Conservation (phyloP, 768 basidiomycete species). For the Suillus tomentosus region DNA sequence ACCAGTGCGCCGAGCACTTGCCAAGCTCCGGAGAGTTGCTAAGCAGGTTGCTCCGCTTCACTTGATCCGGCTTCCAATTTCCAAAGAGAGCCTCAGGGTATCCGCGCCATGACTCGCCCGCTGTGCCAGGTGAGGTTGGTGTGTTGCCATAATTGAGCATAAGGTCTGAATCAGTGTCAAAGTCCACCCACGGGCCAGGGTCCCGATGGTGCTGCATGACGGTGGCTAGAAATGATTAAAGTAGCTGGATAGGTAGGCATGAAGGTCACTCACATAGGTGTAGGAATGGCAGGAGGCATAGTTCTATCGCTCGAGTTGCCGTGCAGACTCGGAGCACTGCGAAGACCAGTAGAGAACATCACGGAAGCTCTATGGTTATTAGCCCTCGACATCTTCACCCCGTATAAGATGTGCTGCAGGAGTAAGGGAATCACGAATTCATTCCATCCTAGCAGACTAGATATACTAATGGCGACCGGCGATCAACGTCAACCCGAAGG, state of each 20-base stretch:
- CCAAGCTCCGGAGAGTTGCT: conserved; percentile 20
- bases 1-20: conserved; percentile 22
- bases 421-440: not conserved
- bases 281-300: conserved; percentile 2
- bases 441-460: not conserved
- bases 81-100: conserved; percentile 51
- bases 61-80: conserved; percentile 49
- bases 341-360: not conserved
- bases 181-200: conserved; percentile 48
- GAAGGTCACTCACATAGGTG: conserved; percentile 4
- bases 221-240: conserved; percentile 22
- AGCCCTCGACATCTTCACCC: not conserved
- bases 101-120: conserved; percentile 23
- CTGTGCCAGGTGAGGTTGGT: not conserved
- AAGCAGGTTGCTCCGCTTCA: conserved; percentile 29
- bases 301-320: not conserved
- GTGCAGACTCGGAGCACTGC: not conserved
- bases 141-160: not conserved
- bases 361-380: not conserved
- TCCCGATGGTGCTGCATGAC: conserved; percentile 41
- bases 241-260: not conserved
- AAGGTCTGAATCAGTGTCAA: conserved; percentile 29
- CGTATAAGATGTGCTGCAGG: not conserved
- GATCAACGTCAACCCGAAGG: not conserved
- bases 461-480: not conserved